Conservation (phyloP, 2,329 filamentous ascomycete genomes). For the Cryphonectria radicalis region DNA sequence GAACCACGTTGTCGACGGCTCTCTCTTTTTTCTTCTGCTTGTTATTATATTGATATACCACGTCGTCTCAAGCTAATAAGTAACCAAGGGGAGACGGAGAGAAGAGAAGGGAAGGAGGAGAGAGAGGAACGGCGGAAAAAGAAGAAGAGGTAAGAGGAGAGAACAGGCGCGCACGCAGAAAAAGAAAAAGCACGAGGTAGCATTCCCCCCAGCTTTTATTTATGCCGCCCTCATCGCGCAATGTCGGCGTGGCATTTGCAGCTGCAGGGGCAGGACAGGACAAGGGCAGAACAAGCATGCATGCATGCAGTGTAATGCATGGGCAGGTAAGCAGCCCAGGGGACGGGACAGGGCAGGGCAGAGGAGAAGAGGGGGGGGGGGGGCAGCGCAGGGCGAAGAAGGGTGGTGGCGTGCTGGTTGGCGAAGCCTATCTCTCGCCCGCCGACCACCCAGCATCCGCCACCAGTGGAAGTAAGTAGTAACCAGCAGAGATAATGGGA, state of each 20-base stretch:
- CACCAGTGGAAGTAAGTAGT: background rate
- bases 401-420: background rate
- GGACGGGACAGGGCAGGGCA: constrained; percentile 3
- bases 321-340: background rate
- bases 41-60: background rate
- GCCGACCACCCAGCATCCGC: background rate
- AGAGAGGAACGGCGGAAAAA: background rate
- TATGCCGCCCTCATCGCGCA: constrained; percentile 6
- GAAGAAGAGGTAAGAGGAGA: background rate
- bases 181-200: background rate
- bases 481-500: background rate
- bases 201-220: background rate
- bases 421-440: background rate
- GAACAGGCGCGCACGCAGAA: too few relatives aligned
- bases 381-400: background rate
- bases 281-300: background rate
- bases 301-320: background rate
- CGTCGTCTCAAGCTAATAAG: background rate
- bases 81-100: background rate
- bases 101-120: too few relatives aligned
- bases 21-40: background rate
- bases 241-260: background rate
- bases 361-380: background rate
- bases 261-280: background rate
- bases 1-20: background rate